Base-by-base conservation (phyloP, 305 asterid species). In the Striga hermonthica region DNA sequence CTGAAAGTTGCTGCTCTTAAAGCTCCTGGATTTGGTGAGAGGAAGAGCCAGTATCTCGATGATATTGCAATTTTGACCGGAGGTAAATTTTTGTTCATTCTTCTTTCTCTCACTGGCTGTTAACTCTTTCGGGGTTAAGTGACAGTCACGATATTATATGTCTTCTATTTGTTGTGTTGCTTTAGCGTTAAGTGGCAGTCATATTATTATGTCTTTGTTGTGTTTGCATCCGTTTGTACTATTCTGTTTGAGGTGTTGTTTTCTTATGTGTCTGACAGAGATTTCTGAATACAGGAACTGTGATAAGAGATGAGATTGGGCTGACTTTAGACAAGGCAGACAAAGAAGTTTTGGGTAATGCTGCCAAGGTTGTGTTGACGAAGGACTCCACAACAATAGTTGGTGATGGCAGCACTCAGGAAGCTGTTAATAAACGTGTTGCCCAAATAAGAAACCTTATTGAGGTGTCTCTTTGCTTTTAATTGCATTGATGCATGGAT, bases 21-120 rank as follows among this genome's bases (percentile, higher is more conserved):
- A 77, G 93, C 93, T 47, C 93, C 93, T 80, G 88, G 90, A 12
- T 83, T 83, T 78, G 93, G 93, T 45, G 90, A 79, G 49, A 76
- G 88, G 41, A 86, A 86, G 68, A 82, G 85, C 68, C 82, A 86
- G 66, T 86, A 80, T 77, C 85, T 86, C 35, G 90, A 83, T 12
- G 88, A 86, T 66, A 82, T 86, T 68, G 93, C 93, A 31, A 66
- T 73, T 62, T 60, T 85, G 67, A 85, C 93, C 1, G 93, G 93
- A 74, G 92, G 89, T 81, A 50, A 50, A 48, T 48, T 4, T n/a
- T 16, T 48, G 5, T 48, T 4, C 22, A 48, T 48, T 48, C 54
- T 48, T 12, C 54, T n/a, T n/a, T n/a, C n/a, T n/a, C n/a, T n/a
- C n/a, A n/a, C n/a, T n/a, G n/a, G n/a, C n/a, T n/a, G n/a, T n/a